These are phyloP conservation scores for Eurotiales sp. DNA, from an alignment of 2,329 filamentous ascomycete species.

Conservation along the genomic window DNA sequence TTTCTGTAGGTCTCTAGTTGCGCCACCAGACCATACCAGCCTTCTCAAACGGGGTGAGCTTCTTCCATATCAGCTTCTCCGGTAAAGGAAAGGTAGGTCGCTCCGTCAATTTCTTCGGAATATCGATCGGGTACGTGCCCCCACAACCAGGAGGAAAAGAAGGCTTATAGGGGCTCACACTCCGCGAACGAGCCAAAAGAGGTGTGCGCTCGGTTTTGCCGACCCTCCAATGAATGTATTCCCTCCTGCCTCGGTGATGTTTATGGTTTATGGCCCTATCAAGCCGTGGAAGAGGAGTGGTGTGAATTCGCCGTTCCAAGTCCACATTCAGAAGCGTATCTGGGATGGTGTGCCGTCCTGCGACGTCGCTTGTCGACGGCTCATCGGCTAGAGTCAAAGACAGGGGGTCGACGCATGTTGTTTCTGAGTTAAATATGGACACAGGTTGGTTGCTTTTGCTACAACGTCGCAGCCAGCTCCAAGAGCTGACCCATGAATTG, in stretches of 20 bases:
- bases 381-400: background rate
- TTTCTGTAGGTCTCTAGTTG: slow-evolving; percentile 1
- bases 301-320: background rate
- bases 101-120: background rate
- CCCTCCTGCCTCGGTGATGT: background rate
- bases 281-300: background rate
- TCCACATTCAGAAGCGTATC: background rate
- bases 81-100: slow-evolving; percentile 10
- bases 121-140: background rate
- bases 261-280: background rate
- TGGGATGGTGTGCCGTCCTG: background rate
- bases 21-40: slow-evolving; percentile 13
- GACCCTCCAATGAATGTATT: background rate
- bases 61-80: slow-evolving; percentile 11
- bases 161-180: slow-evolving; percentile 1
- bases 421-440: background rate
- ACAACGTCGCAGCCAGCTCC: slow-evolving; percentile 6
- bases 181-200: background rate
- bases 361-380: background rate
- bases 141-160: background rate
- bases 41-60: slow-evolving; percentile 9
- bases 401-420: background rate
- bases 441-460: background rate
- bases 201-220: background rate
- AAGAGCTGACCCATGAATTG: slow-evolving; percentile 4